Evolutionary conservation across 2,329 filamentous ascomycete species (phyloP), one percentile per base, ranked within the genome.

Genomic region (Clathrospora elynae): DNA sequence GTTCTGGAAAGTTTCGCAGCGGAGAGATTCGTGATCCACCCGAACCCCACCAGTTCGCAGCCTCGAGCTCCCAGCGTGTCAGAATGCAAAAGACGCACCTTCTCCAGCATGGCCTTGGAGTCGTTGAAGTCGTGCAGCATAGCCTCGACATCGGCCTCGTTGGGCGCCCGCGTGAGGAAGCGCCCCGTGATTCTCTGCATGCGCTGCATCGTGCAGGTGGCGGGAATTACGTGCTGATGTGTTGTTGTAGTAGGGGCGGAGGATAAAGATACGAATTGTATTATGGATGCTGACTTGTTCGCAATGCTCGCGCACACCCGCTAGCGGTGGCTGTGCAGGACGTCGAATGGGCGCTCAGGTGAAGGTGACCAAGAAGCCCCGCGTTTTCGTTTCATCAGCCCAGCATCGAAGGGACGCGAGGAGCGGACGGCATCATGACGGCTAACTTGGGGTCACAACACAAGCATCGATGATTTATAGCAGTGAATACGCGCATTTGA

Each of bases 61-160:
- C n/a, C n/a, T n/a, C n/a, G 22, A 25, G 36, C 25, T 19, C 12
- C 24, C 30, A 32, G 11, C 22, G 17, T 28, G 31, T 35, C 11
- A 33, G 41, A 23, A 35, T 41, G 35, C 42, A 50, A 37, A 36
- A 35, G 19, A 60, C 73, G 44, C 74, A 90, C 88, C 77, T 83
- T 84, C 53, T 81, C 78, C 51, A 93, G 77, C 64, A 91, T 80
- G 55, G 81, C 81, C 67, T 93, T 87, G 17, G 85, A 86, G 68
- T 91, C 85, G 57, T 90, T 86, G 64, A 90, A 93, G 62, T 93
- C 88, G 57, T 82, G 85, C 42, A 95, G 74, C 39, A 93, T 76
- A 30, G 85, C 79, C 8, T 85, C 84, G 31, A 92, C 84, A 63
- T 89, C 86, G 53, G 85, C 85, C 65, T 89, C 86, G 69, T 93